Base-by-base conservation (phyloP, 169 alveolate genomes). In the Cryptosporidium parvum region DNA sequence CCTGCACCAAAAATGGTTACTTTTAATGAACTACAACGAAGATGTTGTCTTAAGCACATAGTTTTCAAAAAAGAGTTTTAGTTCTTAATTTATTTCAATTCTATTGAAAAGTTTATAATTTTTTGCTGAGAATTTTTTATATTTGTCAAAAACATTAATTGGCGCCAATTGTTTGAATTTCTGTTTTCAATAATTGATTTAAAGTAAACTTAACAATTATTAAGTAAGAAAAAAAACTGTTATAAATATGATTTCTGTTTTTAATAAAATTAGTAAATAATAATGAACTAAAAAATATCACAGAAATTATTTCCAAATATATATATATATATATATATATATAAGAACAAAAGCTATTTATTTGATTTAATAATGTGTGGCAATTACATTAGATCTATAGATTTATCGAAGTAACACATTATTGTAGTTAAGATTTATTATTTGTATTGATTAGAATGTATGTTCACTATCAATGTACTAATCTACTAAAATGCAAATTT, bases 1-100 rank as follows among this genome's bases (percentile, higher is more conserved):
- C 89, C 89, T 31, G 89, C 89, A 3, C 89, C 89, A 44, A 80
- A 80, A 59, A 80, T 80, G 2, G 89, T 80, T 6, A 80, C 89
- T 59, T 44, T 80, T 48, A 80, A 18, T 61, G 80, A 62, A 33
- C 52, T 80, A 51, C 75, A 61, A 14, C 89, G 73, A 26, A 80
- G 70, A 31, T 80, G 89, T 48, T 80, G 89, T 39, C 89, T 80
- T 48, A 80, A 42, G 21, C 89, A 80, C 89, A 80, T 80, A 48
- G 14, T 73, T 48, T 29, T 56, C 3, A 23, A 56, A 8, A 2
- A 5, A 26, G 18, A 8, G 31, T 56, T 56, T 3, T 56, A 56
- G 21, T 26, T 16, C 37, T 56, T 56, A 56, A 56, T 48, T 48
- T 5, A 21, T 48, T 48, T 48, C 35, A 56, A 56, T 56, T 16